Conservation (phyloP, 208 protist species). For the Leishmania martiniquensis region DNA sequence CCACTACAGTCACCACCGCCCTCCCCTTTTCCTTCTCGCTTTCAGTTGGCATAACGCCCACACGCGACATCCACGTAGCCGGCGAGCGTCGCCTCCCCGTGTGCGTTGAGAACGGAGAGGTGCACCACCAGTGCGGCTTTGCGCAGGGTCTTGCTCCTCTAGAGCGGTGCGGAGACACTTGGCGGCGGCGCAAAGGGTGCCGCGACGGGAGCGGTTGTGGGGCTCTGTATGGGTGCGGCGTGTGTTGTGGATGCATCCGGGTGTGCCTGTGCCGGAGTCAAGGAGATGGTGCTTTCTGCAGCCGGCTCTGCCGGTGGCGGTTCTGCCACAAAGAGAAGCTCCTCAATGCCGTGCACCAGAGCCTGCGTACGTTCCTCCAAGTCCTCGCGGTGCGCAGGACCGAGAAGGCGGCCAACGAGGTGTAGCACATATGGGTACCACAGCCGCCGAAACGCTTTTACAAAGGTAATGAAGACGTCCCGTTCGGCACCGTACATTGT, state of each 20-base stretch:
- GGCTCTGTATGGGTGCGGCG: not conserved
- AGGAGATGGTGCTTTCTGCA: not conserved
- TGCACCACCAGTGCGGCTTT: not conserved
- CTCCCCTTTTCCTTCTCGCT: not conserved
- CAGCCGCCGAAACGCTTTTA: constrained; percentile 58
- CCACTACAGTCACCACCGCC: not conserved
- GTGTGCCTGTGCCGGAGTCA: not conserved
- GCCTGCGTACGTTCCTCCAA: constrained; percentile 36
- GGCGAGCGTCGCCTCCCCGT: not conserved
- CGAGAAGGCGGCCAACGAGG: constrained; percentile 50
- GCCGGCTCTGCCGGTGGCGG: constrained; percentile 1
- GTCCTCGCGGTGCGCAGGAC: constrained; percentile 53
- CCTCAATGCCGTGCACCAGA: constrained; percentile 27
- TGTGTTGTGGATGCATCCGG: not conserved
- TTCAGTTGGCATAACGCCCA: not conserved
- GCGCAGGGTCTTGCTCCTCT: not conserved
- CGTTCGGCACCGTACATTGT: constrained; percentile 62
- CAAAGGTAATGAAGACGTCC: constrained; percentile 49
- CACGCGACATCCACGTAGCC: not conserved
- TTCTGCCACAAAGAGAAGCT: constrained; percentile 18
- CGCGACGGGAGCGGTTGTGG: not conserved
- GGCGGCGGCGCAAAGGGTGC: not conserved
- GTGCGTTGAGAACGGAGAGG: not conserved
- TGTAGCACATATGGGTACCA: constrained; percentile 68
- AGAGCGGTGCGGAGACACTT: not conserved